Evolutionary conservation across 208 protist species (phyloP).

Genomic region (Acanthamoeba triangularis): DNA sequence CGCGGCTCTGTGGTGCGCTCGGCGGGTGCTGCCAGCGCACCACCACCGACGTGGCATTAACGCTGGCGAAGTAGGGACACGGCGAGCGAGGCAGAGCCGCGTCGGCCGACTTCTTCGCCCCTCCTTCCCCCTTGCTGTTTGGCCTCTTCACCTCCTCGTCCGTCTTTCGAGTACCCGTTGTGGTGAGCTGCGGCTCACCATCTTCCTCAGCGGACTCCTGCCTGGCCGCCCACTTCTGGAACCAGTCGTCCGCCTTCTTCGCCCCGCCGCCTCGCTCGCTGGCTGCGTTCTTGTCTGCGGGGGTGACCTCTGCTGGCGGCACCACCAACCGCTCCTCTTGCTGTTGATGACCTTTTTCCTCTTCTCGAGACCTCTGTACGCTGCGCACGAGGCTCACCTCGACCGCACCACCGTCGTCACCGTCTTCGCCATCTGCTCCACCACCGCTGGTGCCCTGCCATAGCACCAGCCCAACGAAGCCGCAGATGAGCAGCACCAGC

Average conservation of each 20-base stretch:
- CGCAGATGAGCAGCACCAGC: neutral
- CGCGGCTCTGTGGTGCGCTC: too few species aligned
- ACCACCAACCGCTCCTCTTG: neutral
- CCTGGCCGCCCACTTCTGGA: neutral
- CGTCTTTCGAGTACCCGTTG: too few species aligned
- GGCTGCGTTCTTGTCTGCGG: too few species aligned
- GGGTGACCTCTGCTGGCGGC: neutral
- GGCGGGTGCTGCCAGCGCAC: neutral
- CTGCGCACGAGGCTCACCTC: neutral
- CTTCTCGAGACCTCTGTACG: neutral
- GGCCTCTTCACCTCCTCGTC: neutral
- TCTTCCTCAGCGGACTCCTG: too few species aligned
- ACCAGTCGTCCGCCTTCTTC: neutral
- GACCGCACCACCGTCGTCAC: neutral
- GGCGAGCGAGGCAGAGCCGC: neutral
- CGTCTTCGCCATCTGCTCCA: neutral
- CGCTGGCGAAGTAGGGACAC: constrained; percentile 17
- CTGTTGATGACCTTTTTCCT: too few species aligned
- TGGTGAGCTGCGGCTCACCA: too few species aligned
- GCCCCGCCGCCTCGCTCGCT: neutral
- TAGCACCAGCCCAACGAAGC: neutral
- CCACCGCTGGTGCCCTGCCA: neutral
- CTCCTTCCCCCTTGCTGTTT: neutral
- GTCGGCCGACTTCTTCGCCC: neutral
- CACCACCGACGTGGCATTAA: neutral